phyloP scores from a whole-genome alignment of 208 protist genomes.

The Acanthamoeba culbertsoni region DNA sequence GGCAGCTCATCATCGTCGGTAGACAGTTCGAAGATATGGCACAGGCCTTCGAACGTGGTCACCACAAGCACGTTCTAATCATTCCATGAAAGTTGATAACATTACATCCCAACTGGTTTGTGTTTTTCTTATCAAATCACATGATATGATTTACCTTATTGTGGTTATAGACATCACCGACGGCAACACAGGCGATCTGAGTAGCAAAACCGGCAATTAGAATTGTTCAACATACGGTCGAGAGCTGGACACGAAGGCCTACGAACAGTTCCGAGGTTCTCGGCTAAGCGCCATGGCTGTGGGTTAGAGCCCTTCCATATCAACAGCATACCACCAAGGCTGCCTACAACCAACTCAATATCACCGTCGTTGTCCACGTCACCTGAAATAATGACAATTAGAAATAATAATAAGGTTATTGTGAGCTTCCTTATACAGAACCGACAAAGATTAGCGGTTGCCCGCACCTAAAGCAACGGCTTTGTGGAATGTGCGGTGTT shows the following conservation, averaged over 20 bases:
- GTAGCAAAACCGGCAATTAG: background rate
- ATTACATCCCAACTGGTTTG: too few species aligned
- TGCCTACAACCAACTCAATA: background rate
- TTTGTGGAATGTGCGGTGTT: slow-evolving; percentile 35
- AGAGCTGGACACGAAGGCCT: background rate
- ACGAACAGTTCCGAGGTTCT: slow-evolving; percentile 7
- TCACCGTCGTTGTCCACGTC: slow-evolving; percentile 52
- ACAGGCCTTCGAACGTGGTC: slow-evolving; percentile 14
- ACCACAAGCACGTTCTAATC: background rate
- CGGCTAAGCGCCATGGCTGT: background rate
- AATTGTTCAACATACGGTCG: background rate
- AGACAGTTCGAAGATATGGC: background rate
- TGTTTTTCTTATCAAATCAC: too few species aligned
- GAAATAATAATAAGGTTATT: background rate
- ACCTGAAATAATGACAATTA: background rate
- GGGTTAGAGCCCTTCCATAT: slow-evolving; percentile 4
- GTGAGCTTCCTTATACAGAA: too few species aligned
- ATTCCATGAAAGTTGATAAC: too few species aligned
- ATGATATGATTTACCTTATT: too few species aligned
- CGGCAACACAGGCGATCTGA: background rate
- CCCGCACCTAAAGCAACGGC: background rate
- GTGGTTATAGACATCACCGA: slow-evolving; percentile 31
- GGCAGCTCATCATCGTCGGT: background rate
- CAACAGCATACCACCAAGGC: background rate
- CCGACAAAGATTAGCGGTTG: background rate